These are phyloP conservation scores for Metschnikowia koreensis DNA, from an alignment of 805 yeast species.

Conservation along the genomic window DNA sequence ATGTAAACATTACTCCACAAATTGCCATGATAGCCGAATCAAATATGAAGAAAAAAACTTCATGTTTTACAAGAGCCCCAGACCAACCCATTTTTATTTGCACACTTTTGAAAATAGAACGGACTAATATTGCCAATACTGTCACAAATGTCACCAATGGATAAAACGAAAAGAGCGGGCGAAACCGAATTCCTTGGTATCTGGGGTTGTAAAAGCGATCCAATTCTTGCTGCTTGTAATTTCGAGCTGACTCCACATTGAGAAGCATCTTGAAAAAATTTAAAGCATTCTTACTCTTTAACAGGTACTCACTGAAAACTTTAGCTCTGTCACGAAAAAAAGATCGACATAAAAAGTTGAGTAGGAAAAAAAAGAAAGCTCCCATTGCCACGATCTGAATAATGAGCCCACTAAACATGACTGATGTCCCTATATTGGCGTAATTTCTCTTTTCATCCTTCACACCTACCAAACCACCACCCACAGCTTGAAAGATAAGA, in stretches of 20 bases:
- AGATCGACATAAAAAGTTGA: conserved; percentile 33
- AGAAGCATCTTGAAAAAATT: conserved; percentile 31
- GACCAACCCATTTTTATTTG: conserved; percentile 37
- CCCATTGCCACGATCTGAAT: conserved; percentile 21
- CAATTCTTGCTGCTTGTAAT: conserved; percentile 22
- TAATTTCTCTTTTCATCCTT: not conserved
- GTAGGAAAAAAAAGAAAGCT: conserved; percentile 12
- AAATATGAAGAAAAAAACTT: conserved; percentile 29
- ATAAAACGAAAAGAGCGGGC: conserved; percentile 27
- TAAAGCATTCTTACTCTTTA: conserved; percentile 3
- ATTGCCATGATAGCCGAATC: not conserved
- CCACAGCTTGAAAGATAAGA: conserved; percentile 37
- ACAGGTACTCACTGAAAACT: conserved; percentile 12
- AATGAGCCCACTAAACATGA: conserved; percentile 37
- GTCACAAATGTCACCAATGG: conserved; percentile 34
- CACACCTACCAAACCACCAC: conserved; percentile 33
- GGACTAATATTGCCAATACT: conserved; percentile 30
- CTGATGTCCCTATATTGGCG: conserved; percentile 32
- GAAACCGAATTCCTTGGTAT: conserved; percentile 23
- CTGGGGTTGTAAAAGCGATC: conserved; percentile 31
- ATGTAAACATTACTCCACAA: conserved; percentile 30
- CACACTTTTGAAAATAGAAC: conserved; percentile 37
- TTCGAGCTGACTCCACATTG: conserved; percentile 24
- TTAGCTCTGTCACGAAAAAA: conserved; percentile 26
- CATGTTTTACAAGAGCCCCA: conserved; percentile 36